phyloP scores from a whole-genome alignment of 169 alveolate genomes.

The Eimeria praecox region DNA sequence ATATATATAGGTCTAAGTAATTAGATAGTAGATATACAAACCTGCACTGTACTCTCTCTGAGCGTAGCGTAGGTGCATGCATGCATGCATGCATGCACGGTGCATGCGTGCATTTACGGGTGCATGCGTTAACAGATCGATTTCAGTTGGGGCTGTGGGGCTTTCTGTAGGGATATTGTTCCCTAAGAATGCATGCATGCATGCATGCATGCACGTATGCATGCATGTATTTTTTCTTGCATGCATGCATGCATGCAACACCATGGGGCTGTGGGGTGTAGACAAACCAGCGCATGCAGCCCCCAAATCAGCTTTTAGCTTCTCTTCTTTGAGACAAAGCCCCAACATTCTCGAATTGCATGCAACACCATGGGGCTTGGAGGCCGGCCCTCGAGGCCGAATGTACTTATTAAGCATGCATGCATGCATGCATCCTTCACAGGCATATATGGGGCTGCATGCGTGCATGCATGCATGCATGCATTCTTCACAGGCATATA shows the following conservation, averaged over 20 bases:
- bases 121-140: neutral
- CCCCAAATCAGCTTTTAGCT: neutral
- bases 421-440: neutral
- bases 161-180: neutral
- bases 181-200: conserved; percentile 23
- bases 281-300: neutral
- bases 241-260: neutral
- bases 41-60: too few species aligned
- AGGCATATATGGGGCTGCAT: too few species aligned
- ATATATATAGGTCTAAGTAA: too few species aligned
- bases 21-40: too few species aligned
- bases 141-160: neutral
- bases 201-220: conserved; percentile 10
- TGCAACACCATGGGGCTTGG: neutral
- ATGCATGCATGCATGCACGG: conserved; percentile 3
- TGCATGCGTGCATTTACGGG: neutral
- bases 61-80: neutral
- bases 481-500: too few species aligned
- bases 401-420: neutral
- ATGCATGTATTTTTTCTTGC: neutral
- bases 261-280: neutral
- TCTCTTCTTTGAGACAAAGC: neutral
- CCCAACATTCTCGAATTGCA: neutral
- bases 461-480: too few species aligned
- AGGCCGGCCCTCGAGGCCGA: too few species aligned